Conservation (phyloP, 1,139 yeast genomes). For the Scheffersomyces cryptocercus region DNA sequence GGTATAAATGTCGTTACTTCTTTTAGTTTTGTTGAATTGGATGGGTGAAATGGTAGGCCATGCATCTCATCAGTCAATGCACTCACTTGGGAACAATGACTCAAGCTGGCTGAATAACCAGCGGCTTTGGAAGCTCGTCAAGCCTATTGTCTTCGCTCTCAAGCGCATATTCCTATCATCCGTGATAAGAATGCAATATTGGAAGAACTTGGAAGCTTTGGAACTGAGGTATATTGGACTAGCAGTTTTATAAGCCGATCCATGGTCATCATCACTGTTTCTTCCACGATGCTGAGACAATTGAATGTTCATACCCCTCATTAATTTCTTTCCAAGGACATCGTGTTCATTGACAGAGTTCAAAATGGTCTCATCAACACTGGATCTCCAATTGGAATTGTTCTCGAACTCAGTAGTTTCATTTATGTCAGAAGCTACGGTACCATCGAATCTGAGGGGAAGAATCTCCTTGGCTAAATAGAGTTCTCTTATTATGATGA, state of each 20-base stretch:
- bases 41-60: too few relatives aligned
- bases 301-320: slow-evolving; percentile 36
- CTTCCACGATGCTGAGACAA: slow-evolving; percentile 9
- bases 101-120: slow-evolving; percentile 62
- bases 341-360: slow-evolving; percentile 53
- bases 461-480: slow-evolving; percentile 54
- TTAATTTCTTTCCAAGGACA: slow-evolving; percentile 39
- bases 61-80: slow-evolving; percentile 35
- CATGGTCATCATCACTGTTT: not conserved
- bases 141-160: slow-evolving; percentile 61
- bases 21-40: too few relatives aligned
- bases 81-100: slow-evolving; percentile 34
- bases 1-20: too few relatives aligned
- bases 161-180: slow-evolving; percentile 74
- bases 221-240: slow-evolving; percentile 16
- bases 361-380: slow-evolving; percentile 61
- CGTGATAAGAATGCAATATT: slow-evolving; percentile 63
- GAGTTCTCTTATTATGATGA: slow-evolving; percentile 68
- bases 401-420: slow-evolving; percentile 61
- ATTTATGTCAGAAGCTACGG: slow-evolving; percentile 55
- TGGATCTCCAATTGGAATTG: slow-evolving; percentile 63
- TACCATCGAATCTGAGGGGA: slow-evolving; percentile 57
- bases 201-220: slow-evolving; percentile 42
- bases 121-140: slow-evolving; percentile 57
- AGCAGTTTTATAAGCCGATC: not conserved